These are phyloP conservation scores for Phytopythium aichiense DNA, from an alignment of 352 stramenopile genomes.

Conservation along the genomic window DNA sequence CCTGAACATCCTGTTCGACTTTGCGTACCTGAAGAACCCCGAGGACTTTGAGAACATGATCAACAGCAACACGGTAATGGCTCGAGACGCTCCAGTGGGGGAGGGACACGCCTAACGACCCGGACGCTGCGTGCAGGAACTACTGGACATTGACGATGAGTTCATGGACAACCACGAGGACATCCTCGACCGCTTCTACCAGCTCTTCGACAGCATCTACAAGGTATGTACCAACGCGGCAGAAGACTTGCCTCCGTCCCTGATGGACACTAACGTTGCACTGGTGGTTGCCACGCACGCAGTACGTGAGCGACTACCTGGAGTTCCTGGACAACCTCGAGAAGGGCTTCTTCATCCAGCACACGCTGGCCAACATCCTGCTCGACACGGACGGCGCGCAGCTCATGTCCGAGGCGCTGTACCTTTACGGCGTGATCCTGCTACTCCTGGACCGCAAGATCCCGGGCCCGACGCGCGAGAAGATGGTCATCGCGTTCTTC, in stretches of 20 bases:
- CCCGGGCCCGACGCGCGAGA: conserved; percentile 84
- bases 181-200: conserved; percentile 86
- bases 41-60: conserved; percentile 94
- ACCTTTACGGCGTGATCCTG: conserved; percentile 94
- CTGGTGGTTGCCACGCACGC: background rate
- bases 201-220: conserved; percentile 88
- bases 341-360: conserved; percentile 94
- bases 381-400: conserved; percentile 92
- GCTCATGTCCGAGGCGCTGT: conserved; percentile 93
- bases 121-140: conserved; percentile 24
- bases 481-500: conserved; percentile 90
- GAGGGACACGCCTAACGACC: too few species aligned
- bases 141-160: conserved; percentile 90
- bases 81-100: background rate
- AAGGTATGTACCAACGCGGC: conserved; percentile 28
- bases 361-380: conserved; percentile 93
- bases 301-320: conserved; percentile 92
- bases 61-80: conserved; percentile 80
- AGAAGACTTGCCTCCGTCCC: background rate
- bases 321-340: conserved; percentile 91
- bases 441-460: conserved; percentile 92
- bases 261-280: background rate
- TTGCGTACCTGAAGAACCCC: conserved; percentile 93
- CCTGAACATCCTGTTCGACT: conserved; percentile 94
- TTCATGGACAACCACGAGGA: conserved; percentile 89